These are phyloP conservation scores for Triangularia verruculosa DNA, from an alignment of 2,329 filamentous ascomycete species.

Conservation along the genomic window DNA sequence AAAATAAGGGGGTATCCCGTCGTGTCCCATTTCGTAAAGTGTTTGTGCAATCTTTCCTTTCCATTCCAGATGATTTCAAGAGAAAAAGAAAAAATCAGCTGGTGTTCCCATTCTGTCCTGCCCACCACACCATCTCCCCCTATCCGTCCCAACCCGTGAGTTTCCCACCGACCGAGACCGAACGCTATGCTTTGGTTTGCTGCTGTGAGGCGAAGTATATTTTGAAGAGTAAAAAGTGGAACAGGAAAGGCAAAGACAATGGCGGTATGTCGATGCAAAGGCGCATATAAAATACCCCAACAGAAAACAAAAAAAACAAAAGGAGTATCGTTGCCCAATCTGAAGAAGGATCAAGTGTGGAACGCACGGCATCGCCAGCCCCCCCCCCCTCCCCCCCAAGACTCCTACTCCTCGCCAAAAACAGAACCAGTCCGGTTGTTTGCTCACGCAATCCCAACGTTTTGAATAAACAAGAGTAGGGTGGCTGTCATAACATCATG, in stretches of 20 bases:
- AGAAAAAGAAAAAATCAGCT: constrained; percentile 11
- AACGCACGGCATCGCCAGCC: constrained; percentile 16
- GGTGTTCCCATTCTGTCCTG: constrained; percentile 11
- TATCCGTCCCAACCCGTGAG: constrained; percentile 5
- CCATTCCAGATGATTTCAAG: constrained; percentile 12
- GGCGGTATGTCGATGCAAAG: constrained; percentile 16
- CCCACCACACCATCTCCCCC: background rate
- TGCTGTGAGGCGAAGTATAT: constrained; percentile 33
- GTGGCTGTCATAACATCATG: constrained; percentile 31
- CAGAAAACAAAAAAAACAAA: constrained; percentile 12
- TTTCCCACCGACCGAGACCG: constrained; percentile 10
- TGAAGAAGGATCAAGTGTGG: constrained; percentile 7
- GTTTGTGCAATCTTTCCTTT: constrained; percentile 26
- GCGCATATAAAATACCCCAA: constrained; percentile 6
- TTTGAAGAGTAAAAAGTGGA: constrained; percentile 19
- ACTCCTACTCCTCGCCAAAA: constrained; percentile 29
- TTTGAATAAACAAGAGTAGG: constrained; percentile 23
- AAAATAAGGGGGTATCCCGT: constrained; percentile 27
- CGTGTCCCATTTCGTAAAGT: constrained; percentile 24
- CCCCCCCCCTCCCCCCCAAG: constrained; percentile 15
- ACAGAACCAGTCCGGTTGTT: constrained; percentile 6
- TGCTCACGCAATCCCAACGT: constrained; percentile 16
- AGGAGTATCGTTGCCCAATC: constrained; percentile 21
- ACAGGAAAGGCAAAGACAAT: constrained; percentile 13
- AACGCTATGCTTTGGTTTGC: constrained; percentile 26